These are phyloP conservation scores for Ophioceras dolichostomum DNA, from an alignment of 2,329 filamentous ascomycete species.

Conservation along the genomic window DNA sequence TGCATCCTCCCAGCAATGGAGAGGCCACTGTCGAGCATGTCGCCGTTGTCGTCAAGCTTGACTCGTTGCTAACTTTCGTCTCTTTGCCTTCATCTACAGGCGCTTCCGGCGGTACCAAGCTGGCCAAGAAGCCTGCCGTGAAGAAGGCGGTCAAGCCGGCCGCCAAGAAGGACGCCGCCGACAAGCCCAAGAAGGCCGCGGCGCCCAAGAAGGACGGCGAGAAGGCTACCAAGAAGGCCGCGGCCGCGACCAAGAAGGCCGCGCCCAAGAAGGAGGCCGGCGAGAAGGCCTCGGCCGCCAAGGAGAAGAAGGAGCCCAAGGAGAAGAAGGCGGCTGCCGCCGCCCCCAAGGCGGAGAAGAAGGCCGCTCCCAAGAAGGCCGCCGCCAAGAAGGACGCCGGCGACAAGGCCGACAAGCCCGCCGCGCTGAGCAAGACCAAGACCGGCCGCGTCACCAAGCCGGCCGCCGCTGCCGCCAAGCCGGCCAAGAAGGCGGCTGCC, in stretches of 20 bases:
- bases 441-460: slow-evolving; percentile 58
- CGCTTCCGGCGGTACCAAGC: slow-evolving; percentile 82
- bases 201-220: slow-evolving; percentile 18
- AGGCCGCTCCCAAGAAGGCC: neutral
- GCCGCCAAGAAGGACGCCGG: slow-evolving; percentile 8
- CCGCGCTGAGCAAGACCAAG: slow-evolving; percentile 65
- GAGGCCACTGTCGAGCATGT: no score
- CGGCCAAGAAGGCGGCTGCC: slow-evolving; percentile 18
- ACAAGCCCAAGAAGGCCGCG: slow-evolving; percentile 17
- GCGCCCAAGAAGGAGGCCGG: slow-evolving; percentile 20
- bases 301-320: slow-evolving; percentile 17
- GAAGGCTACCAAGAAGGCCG: slow-evolving; percentile 15
- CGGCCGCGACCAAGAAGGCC: slow-evolving; percentile 30
- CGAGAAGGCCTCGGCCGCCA: no score
- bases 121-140: no score
- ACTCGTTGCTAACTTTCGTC: slow-evolving; percentile 11
- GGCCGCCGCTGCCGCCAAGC: neutral
- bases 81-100: slow-evolving; percentile 30
- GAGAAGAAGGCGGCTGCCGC: slow-evolving; percentile 23
- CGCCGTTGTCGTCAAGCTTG: no score
- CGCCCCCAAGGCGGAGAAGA: slow-evolving; percentile 18
- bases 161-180: slow-evolving; percentile 16
- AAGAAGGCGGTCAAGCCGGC: slow-evolving; percentile 43
- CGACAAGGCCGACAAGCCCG: slow-evolving; percentile 41
- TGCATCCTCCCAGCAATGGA: no score